A percentile compares a stretch with the other conserved stretches of the same genome.
phyloP scores from a whole-genome alignment of 2,329 filamentous ascomycete genomes.

The Xylariaceae sp. region DNA sequence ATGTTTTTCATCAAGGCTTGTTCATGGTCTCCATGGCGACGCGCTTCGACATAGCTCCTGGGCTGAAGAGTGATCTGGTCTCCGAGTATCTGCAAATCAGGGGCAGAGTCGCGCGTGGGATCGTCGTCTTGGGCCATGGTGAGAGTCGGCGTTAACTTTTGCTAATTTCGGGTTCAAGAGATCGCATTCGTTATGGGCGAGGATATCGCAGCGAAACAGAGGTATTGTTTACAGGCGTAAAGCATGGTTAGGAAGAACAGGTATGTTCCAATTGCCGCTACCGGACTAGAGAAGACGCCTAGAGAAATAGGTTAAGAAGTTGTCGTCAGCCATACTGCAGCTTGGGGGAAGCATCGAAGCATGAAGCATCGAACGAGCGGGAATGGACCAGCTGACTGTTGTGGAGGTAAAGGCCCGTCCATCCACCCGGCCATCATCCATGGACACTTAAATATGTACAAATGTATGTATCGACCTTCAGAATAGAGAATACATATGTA shows the following conservation, averaged over 20 bases:
- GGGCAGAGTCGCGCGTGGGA: constrained; percentile 57
- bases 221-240: constrained; percentile 20
- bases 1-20: constrained; percentile 78
- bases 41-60: constrained; percentile 63
- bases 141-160: constrained; percentile 3
- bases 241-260: constrained; percentile 8
- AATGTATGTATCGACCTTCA: no score
- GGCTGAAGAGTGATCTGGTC: constrained; percentile 76
- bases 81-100: constrained; percentile 77
- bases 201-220: constrained; percentile 15
- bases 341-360: no score
- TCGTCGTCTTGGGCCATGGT: constrained; percentile 46
- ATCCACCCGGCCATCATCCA: no score
- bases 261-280: not conserved
- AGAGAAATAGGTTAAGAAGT: no score
- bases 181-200: constrained; percentile 17
- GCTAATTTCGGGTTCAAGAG: not conserved
- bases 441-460: no score
- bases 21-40: constrained; percentile 59
- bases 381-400: no score
- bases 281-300: not conserved
- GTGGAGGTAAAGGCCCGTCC: no score
- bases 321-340: no score
- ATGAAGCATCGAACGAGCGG: no score
- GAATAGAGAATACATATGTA: not conserved